phyloP scores from a whole-genome alignment of 768 basidiomycete species.

The Xerocomus spinulosus region DNA sequence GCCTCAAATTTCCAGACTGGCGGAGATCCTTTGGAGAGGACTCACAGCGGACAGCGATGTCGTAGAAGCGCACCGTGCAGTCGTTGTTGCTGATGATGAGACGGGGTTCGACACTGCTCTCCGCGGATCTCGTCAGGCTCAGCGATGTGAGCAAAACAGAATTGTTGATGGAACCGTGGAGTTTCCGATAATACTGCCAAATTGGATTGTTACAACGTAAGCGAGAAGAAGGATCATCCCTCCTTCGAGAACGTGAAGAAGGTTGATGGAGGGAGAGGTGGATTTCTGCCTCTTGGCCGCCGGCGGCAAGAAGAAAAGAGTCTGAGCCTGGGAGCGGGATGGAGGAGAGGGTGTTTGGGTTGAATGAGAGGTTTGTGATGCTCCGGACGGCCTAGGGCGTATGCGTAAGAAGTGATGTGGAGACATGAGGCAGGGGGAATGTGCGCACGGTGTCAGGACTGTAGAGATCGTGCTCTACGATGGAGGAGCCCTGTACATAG shows the following conservation, averaged over 20 bases:
- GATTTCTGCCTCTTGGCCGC: slow-evolving; percentile 69
- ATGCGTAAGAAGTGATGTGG: slow-evolving; percentile 15
- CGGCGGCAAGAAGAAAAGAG: slow-evolving; percentile 66
- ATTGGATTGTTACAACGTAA: slow-evolving; percentile 15
- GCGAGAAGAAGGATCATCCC: slow-evolving; percentile 12
- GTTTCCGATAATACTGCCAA: slow-evolving; percentile 55
- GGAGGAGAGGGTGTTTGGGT: slow-evolving; percentile 60
- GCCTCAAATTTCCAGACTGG: slow-evolving; percentile 48
- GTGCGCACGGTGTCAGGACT: slow-evolving; percentile 43
- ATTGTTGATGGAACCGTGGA: slow-evolving; percentile 76
- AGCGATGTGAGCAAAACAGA: slow-evolving; percentile 65
- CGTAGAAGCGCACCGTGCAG: slow-evolving; percentile 73
- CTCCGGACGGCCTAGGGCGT: slow-evolving; percentile 39
- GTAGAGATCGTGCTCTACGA: slow-evolving; percentile 59
- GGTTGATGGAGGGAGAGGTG: slow-evolving; percentile 51
- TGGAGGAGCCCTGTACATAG: slow-evolving; percentile 50
- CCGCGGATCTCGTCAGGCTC: slow-evolving; percentile 52
- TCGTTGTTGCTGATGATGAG: slow-evolving; percentile 88
- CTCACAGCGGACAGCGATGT: slow-evolving; percentile 54
- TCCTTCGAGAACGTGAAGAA: slow-evolving; percentile 20
- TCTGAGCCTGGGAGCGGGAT: slow-evolving; percentile 47
- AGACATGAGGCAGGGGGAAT: slow-evolving; percentile 9
- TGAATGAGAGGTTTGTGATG: slow-evolving; percentile 53
- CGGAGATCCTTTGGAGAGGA: slow-evolving; percentile 39
- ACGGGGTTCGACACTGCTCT: slow-evolving; percentile 69